Evolutionary conservation across 1,139 yeast species (phyloP).

Genomic region (Meyerozyma smithsonii): DNA sequence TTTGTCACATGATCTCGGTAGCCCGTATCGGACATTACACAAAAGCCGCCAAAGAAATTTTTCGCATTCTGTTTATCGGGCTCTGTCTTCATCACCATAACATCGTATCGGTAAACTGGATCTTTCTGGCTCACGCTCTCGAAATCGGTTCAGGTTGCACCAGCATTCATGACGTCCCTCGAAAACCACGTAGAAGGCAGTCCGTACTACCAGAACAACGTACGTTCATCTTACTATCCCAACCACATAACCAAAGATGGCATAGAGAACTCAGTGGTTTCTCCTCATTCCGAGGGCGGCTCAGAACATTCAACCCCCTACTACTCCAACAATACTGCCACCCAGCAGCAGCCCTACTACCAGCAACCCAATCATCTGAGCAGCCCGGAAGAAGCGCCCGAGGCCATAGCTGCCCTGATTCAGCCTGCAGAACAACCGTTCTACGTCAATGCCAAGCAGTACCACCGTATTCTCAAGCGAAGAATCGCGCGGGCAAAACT

Average conservation of each 20-base stretch:
- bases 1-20: background rate
- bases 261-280: conserved; percentile 8
- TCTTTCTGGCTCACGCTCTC: background rate
- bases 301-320: conserved; percentile 1
- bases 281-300: conserved; percentile 3
- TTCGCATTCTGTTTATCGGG: conserved; percentile 3
- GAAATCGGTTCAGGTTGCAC: conserved; percentile 1
- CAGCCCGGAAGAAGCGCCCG: conserved; percentile 4
- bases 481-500: conserved; percentile 90
- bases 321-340: background rate
- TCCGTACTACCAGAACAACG: conserved; percentile 29
- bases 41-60: conserved; percentile 2
- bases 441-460: conserved; percentile 96
- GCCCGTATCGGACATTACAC: conserved; percentile 3
- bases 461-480: conserved; percentile 88
- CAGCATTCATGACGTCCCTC: conserved; percentile 26
- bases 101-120: too few species aligned
- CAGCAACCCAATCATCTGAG: conserved; percentile 1
- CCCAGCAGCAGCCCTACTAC: conserved; percentile 4
- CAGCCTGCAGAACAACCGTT: conserved; percentile 73
- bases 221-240: conserved; percentile 22
- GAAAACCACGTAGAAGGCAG: conserved; percentile 27
- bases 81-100: background rate
- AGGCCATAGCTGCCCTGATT: conserved; percentile 5
- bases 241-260: conserved; percentile 14